Evolutionary conservation across 2,329 filamentous ascomycete species (phyloP).

Genomic region (Coniochaeta ligniaria): DNA sequence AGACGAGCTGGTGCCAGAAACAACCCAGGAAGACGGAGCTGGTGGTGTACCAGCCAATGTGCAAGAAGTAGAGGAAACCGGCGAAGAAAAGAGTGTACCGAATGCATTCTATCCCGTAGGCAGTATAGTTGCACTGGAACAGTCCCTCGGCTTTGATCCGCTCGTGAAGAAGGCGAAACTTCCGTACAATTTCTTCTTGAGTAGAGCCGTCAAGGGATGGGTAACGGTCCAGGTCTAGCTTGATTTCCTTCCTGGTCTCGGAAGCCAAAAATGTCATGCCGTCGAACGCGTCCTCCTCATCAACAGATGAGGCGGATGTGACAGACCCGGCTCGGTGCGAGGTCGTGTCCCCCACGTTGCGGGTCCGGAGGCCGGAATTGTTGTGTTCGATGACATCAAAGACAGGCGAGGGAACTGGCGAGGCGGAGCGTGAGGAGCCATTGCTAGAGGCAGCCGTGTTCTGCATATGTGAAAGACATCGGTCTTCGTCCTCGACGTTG

Average conservation of each 20-base stretch:
- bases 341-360: constrained; percentile 24
- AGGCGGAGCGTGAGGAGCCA: constrained; percentile 44
- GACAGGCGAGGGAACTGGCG: constrained; percentile 41
- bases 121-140: constrained; percentile 76
- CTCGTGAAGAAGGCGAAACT: constrained; percentile 73
- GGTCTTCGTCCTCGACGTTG: constrained; percentile 10
- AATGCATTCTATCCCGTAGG: constrained; percentile 66
- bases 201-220: constrained; percentile 66
- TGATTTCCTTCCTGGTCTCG: constrained; percentile 66
- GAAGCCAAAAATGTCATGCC: constrained; percentile 63
- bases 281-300: constrained; percentile 34
- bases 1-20: constrained; percentile 93
- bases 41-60: constrained; percentile 56
- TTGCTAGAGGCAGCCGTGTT: constrained; percentile 35
- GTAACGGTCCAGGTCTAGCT: constrained; percentile 72
- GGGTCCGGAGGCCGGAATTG: constrained; percentile 14
- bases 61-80: constrained; percentile 55
- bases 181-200: constrained; percentile 68
- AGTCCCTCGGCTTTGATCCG: constrained; percentile 67
- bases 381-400: constrained; percentile 33
- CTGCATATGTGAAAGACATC: constrained; percentile 2
- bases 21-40: constrained; percentile 71
- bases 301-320: constrained; percentile 50
- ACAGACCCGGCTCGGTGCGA: constrained; percentile 37
- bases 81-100: constrained; percentile 66